Base-by-base conservation (phyloP, 1,284 basidiomycete genomes). In the Cryptococcus wingfieldii region DNA sequence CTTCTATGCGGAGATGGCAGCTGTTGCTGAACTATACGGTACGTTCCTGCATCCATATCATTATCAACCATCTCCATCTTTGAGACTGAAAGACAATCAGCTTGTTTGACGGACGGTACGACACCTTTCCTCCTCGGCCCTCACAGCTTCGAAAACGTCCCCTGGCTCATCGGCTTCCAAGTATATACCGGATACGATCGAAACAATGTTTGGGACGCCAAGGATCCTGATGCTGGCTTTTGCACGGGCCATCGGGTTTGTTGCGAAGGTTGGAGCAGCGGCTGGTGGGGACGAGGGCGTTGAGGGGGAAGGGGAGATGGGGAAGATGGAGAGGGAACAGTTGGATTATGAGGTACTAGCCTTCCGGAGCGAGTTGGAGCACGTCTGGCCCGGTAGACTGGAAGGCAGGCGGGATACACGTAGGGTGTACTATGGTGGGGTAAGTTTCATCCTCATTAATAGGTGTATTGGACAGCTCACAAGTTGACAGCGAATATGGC, bases 1-100 rank as follows among this genome's bases (percentile, higher is more conserved):
- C 2, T 37, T 54, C 18, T 54, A 54, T 48, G 23, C 43, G 18
- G 52, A 54, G 38, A 13, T 54, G 16, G n/a, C 45, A n/a, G 52
- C 52, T 25, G 47, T 54, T 44, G 23, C 42, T 4, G 52, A 54
- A 10, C 31, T 54, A 23, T 54, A 47, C 31, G 45, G 52, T 54
- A 38, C 47, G 52, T 47, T 12, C 12, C 19, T 13, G 9, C 23
- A 16, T 18, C 19, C 44, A 28, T 16, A 9, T 25, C 18, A 23
- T 13, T 16, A 9, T 25, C 18, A 23, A 23, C 13, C 9, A 31
- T 16, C 18, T 47, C 9, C 25, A 6, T 34, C 10, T 6, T 34
- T 34, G 31, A 9, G n/a, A 9, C 19, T 23, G 25, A 28, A 16
- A 14, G 44, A 23, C 13, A 27, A 9, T 18, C n/a, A 54, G 52